Percentiles rank a stretch among this genome's conserved stretches.
Evolutionary conservation across 1,284 basidiomycete genomes (phyloP).

Genomic region (Cryptococcus jaspeensis): DNA sequence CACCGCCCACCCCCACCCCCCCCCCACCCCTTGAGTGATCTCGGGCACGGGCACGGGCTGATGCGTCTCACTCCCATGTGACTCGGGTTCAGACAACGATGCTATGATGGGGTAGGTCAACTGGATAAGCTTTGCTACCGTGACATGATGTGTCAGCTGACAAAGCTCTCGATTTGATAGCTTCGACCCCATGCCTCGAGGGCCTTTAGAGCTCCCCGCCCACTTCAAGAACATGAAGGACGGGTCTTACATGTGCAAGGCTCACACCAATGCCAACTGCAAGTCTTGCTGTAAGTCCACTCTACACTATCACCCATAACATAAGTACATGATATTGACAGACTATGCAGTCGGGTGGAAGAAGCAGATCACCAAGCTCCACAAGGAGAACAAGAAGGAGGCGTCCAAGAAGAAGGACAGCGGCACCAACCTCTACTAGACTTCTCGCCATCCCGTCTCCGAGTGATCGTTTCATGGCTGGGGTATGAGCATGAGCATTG

Average conservation of each 20-base stretch:
- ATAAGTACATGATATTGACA: slow-evolving; percentile 1
- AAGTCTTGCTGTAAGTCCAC: slow-evolving; percentile 49
- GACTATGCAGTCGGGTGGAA: slow-evolving; percentile 48
- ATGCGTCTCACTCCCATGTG: not conserved
- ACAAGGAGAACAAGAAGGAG: slow-evolving; percentile 47
- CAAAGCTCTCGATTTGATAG: slow-evolving; percentile 13
- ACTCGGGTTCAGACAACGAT: slow-evolving; percentile 44
- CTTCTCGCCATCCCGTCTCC: not conserved
- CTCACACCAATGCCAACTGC: slow-evolving; percentile 48
- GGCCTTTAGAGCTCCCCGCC: slow-evolving; percentile 45
- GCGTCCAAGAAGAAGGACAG: slow-evolving; percentile 37
- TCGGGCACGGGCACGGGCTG: no score
- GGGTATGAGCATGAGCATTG: not conserved
- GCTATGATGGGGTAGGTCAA: slow-evolving; percentile 45
- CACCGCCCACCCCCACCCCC: no score
- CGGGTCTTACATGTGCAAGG: slow-evolving; percentile 48
- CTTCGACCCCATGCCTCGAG: slow-evolving; percentile 44
- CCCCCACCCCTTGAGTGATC: not conserved
- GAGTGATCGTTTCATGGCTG: not conserved
- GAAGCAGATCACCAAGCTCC: slow-evolving; percentile 50
- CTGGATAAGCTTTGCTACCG: not conserved
- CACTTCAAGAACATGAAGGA: slow-evolving; percentile 49
- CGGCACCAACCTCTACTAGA: slow-evolving; percentile 34
- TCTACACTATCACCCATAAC: not conserved
- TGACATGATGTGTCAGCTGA: not conserved